Base-by-base conservation (phyloP, 148 eudicot genomes). In the Beta vulgaris region DNA sequence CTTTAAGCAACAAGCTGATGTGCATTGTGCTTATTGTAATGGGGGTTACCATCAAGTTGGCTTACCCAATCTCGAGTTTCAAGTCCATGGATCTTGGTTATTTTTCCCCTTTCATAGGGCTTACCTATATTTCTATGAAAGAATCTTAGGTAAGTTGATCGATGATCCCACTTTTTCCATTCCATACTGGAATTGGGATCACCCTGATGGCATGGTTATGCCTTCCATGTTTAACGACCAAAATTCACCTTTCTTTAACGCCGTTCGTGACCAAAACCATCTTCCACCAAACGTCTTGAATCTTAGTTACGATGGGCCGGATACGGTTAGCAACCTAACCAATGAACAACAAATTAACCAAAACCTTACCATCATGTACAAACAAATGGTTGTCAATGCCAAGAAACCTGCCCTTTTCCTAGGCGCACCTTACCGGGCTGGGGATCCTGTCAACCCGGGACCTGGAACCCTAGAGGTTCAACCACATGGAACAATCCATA, bases 61-160 rank as follows among this genome's bases (percentile, higher is more conserved):
- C 61, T 88, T 91, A 15, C 87, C 91, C 0, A 53, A 89, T 46
- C 65, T 84, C 9, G 94, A 86, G 3, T 73, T 91, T 28, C 97
- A 93, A 79, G 94, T 91, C 26, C 98, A 93, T 70, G 73, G 69
- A 60, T 91, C 94, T 3, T 91, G 98, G 97, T 85, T 89, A 8
- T 93, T 93, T 67, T 88, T 91, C 62, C 97, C 98, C 1, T 93
- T 89, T 73, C 98, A 93, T 76, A 81, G 98, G 69, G 82, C 64
- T 39, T 93, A 93, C 68, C 80, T 93, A 3, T 85, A 93, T 64
- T 93, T 91, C 73, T 88, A 81, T 34, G 97, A 93, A 72, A 88
- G 69, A 64, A 93, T 93, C 25, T 51, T 84, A 26, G 91, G 88
- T 1, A 88, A 79, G 26, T 68, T 93, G 34, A 84, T 93, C 0